phyloP scores from a whole-genome alignment of 306 rosid genomes.

The Trifolium fragiferum region DNA sequence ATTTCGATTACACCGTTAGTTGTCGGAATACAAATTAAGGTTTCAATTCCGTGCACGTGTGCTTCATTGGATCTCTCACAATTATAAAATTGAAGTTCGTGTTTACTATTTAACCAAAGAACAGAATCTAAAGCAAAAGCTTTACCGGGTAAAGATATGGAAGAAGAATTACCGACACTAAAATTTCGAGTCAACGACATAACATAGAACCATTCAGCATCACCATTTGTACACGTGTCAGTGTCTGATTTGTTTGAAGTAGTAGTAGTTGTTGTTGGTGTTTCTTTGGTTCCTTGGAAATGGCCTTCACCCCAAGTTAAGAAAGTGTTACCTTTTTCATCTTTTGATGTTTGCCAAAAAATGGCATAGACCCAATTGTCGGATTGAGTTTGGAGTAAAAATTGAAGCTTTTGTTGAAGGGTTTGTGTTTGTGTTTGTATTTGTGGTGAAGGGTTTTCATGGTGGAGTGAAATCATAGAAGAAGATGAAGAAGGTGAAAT shows the following conservation, averaged over 20 bases:
- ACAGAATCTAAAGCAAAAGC: conserved; percentile 58
- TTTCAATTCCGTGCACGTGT: conserved; percentile 70
- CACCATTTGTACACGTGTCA: conserved; percentile 36
- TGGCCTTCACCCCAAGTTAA: conserved; percentile 79
- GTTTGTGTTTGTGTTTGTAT: conserved; percentile 1
- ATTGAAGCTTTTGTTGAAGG: conserved; percentile 66
- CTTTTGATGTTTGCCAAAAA: conserved; percentile 70
- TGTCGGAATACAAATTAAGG: conserved; percentile 76
- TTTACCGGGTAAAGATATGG: conserved; percentile 52
- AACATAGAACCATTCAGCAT: conserved; percentile 87
- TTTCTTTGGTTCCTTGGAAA: conserved; percentile 54
- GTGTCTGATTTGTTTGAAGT: not conserved
- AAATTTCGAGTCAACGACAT: conserved; percentile 74
- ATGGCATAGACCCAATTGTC: conserved; percentile 80
- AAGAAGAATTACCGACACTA: conserved; percentile 34
- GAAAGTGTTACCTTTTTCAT: conserved; percentile 50
- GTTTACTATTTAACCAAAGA: conserved; percentile 66
- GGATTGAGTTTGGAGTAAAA: conserved; percentile 58
- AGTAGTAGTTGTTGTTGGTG: not conserved
- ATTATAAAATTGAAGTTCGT: conserved; percentile 58
- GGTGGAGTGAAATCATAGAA: conserved; percentile 48
- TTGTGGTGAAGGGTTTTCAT: conserved; percentile 37
- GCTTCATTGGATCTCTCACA: conserved; percentile 87
- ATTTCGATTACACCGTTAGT: conserved; percentile 69
- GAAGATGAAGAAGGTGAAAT: conserved; percentile 78